Evolutionary conservation across 1,284 basidiomycete species (phyloP).

Genomic region (Heterobasidion irregulare): DNA sequence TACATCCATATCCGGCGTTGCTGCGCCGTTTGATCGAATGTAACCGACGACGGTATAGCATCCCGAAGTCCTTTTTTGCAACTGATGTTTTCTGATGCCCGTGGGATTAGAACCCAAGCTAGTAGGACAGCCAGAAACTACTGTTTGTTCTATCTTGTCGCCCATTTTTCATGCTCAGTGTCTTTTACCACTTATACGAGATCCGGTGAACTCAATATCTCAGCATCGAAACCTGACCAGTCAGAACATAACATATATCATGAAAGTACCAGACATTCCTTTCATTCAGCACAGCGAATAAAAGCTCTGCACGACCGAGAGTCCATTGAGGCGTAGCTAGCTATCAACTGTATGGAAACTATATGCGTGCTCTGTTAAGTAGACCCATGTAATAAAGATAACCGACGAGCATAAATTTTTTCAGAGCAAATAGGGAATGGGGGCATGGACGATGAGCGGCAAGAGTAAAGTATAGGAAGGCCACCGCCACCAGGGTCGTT

Average conservation of each 20-base stretch:
- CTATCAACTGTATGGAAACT: constrained; percentile 13
- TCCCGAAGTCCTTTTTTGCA: no score
- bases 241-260: not conserved
- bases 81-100: no score
- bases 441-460: constrained; percentile 3
- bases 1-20: no score
- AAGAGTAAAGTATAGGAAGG: constrained; percentile 11
- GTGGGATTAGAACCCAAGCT: no score
- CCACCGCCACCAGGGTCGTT: constrained; percentile 33
- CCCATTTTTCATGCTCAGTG: no score
- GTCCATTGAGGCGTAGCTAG: constrained; percentile 15
- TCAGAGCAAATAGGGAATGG: not conserved
- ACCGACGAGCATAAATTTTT: constrained; percentile 6
- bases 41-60: no score
- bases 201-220: no score
- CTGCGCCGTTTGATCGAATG: no score
- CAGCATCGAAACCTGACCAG: no score
- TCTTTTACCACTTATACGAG: no score
- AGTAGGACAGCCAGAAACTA: no score
- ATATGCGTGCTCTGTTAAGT: constrained; percentile 4
- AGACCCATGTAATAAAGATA: constrained; percentile 7
- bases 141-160: no score
- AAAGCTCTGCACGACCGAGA: not conserved
- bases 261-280: not conserved
- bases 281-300: constrained; percentile 6